Evolutionary conservation across 2,329 filamentous ascomycete species (phyloP).

Genomic region (Trichoderma afroharzianum): DNA sequence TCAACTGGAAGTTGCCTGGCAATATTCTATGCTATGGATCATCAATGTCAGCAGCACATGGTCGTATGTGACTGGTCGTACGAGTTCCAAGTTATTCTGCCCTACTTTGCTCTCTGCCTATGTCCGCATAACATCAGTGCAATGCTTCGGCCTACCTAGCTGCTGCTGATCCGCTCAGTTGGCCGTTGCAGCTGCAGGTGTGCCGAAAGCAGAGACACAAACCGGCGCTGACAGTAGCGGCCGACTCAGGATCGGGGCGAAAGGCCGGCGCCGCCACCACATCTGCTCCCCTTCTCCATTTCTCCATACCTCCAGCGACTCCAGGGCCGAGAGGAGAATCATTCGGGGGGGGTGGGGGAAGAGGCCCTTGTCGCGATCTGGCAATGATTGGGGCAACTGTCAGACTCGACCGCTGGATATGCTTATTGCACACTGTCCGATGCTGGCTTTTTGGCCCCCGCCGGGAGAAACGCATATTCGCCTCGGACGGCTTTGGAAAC

Average conservation of each 20-base stretch:
- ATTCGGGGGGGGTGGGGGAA: not conserved
- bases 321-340: not conserved
- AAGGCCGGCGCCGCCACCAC: not conserved
- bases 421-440: not conserved
- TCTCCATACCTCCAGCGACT: not conserved
- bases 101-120: not conserved
- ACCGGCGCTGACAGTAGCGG: slow-evolving; percentile 3
- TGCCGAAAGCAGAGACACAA: not conserved
- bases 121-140: not conserved
- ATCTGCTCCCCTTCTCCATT: not conserved
- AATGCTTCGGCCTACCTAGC: not conserved
- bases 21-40: not conserved
- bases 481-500: not conserved
- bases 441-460: not conserved
- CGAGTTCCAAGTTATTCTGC: not conserved
- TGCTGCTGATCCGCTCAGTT: not conserved
- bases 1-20: not conserved
- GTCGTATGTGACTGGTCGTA: not conserved
- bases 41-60: not conserved
- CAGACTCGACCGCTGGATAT: not conserved
- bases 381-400: not conserved
- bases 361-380: not conserved
- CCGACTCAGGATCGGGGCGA: slow-evolving; percentile 3
- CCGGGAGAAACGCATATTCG: not conserved
- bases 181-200: not conserved